phyloP scores from a whole-genome alignment of 2,329 filamentous ascomycete genomes.

The Nannizziopsis arthrosporioides region DNA sequence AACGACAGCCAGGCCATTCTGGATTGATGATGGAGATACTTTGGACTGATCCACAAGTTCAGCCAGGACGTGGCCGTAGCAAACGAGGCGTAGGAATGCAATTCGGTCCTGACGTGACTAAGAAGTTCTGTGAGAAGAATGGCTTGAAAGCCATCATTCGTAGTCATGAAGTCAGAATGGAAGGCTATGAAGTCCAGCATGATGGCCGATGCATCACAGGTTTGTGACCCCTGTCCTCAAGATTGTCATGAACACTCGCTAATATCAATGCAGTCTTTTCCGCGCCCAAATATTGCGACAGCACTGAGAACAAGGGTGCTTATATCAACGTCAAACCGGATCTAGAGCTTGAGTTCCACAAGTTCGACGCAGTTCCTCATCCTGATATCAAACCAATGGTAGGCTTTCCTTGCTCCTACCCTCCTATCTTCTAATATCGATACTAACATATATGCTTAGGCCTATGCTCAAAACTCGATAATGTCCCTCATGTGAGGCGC shows the following conservation, averaged over 20 bases:
- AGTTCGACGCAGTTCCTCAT: conserved; percentile 94
- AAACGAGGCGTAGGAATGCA: conserved; percentile 95
- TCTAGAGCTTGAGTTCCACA: conserved; percentile 80
- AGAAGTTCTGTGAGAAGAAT: conserved; percentile 93
- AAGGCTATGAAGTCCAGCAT: conserved; percentile 97
- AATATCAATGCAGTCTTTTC: conserved; percentile 60
- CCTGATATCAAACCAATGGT: conserved; percentile 88
- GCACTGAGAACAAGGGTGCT: conserved; percentile 93
- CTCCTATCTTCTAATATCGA: background rate
- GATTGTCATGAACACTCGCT: background rate
- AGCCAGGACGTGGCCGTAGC: conserved; percentile 77
- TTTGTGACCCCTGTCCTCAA: conserved; percentile 32
- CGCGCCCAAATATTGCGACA: conserved; percentile 92
- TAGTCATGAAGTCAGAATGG: conserved; percentile 97
- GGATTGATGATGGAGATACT: conserved; percentile 99
- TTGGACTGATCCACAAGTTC: conserved; percentile 90
- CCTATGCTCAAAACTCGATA: conserved; percentile 31
- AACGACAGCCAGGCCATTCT: conserved; percentile 82
- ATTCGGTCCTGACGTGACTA: conserved; percentile 93
- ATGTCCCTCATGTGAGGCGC: conserved; percentile 24
- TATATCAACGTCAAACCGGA: conserved; percentile 94
- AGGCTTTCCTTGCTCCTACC: conserved; percentile 18
- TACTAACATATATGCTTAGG: conserved; percentile 29
- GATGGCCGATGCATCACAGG: conserved; percentile 89
- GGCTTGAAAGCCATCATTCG: conserved; percentile 88